These are phyloP conservation scores for Gonium pectorale DNA, from an alignment of 139 green algal genomes.

Conservation along the genomic window DNA sequence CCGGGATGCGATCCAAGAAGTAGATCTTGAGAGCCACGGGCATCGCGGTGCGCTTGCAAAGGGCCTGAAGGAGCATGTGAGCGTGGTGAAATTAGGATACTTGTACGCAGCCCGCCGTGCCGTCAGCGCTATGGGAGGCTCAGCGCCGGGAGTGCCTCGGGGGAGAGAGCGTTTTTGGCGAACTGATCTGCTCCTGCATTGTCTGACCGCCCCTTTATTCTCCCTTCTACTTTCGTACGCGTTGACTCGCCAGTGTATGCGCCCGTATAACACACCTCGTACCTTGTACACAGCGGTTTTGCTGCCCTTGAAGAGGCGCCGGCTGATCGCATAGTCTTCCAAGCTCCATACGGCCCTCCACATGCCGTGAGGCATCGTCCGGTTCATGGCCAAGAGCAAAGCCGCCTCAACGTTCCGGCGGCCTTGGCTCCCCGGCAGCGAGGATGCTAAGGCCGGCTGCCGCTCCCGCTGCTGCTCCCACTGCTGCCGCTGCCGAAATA, in stretches of 20 bases:
- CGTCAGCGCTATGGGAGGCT: background rate
- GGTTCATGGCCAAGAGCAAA: slow-evolving; percentile 40
- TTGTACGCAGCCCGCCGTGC: background rate
- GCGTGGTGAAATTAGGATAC: background rate
- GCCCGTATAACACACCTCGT: background rate
- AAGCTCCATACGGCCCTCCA: slow-evolving; percentile 55
- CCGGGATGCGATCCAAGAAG: background rate
- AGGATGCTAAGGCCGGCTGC: background rate
- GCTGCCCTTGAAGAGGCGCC: slow-evolving; percentile 65
- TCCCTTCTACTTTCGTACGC: background rate
- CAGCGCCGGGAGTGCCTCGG: background rate
- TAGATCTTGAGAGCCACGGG: slow-evolving; percentile 18
- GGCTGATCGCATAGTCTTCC: slow-evolving; percentile 58
- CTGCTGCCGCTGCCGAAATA: background rate
- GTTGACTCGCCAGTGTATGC: too few relatives aligned
- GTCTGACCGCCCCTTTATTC: background rate
- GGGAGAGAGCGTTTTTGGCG: background rate
- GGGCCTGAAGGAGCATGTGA: background rate
- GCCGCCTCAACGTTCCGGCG: background rate
- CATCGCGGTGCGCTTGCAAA: background rate
- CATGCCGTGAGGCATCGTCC: slow-evolving; percentile 57
- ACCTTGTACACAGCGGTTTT: slow-evolving; percentile 25
- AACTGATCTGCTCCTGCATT: background rate
- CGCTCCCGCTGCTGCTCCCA: background rate
- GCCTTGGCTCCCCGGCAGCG: too few relatives aligned